Base-by-base conservation (phyloP, 805 yeast genomes). In the Candida oleophila region DNA sequence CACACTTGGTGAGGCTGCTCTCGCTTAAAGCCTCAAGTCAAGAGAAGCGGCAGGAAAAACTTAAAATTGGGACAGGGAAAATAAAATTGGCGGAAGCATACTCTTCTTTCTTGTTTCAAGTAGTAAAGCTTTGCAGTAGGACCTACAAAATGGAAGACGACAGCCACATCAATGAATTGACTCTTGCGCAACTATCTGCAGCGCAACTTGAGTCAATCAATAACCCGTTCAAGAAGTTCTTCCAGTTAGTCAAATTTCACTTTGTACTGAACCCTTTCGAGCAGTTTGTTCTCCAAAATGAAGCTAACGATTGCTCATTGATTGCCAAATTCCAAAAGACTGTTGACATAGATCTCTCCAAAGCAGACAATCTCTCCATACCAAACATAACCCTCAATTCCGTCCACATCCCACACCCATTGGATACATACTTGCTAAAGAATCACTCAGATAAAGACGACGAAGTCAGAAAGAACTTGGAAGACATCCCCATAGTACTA, bases 401-500 rank as follows among this genome's bases (percentile, higher is more conserved):
- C 1, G 54, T 78, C 8, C 76, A 69, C 43, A 76, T 78, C 12
- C 77, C 77, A 1, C 84, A 80, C 55, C 84, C 85, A 3, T 59
- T 80, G 41, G 46, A 50, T 25, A 59, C 55, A 39, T 62, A 61
- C 43, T 54, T 61, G 54, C 4, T 15, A 22, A 30, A 34, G 15
- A 42, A 42, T 8, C 39, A 42, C 22, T 18, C 39, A 12, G 39
- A 32, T 14, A 22, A 30, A 49, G 41, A 47, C 53, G 28, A 28
- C 16, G 35, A 34, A 15, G 33, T 34, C 54, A 53, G 53, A 37
- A 64, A 62, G 46, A 67, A 65, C 30, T 64, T 81, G 34, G 62
- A 72, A 20, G 69, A 69, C 12, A 59, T 81, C 36, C 95, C 95
- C 0, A 68, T 83, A 2, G 63, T 86, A 4, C 65, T 89, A 2